A percentile compares a stretch with the other conserved stretches of the same genome.
phyloP scores from a whole-genome alignment of 2,329 filamentous ascomycete species.

The Parafenestella ontariensis region DNA sequence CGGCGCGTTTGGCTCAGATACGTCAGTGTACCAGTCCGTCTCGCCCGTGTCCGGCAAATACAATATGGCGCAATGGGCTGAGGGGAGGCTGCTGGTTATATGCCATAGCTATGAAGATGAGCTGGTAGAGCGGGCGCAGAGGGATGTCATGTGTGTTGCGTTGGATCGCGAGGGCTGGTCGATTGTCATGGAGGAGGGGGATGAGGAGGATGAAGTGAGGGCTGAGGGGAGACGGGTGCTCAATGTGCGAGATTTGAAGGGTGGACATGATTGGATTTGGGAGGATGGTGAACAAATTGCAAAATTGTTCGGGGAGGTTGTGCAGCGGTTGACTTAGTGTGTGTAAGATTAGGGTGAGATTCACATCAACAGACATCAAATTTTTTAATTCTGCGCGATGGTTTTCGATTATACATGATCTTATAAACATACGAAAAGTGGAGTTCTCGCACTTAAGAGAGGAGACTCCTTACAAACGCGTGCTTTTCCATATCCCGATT shows the following conservation, averaged over 20 bases:
- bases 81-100: slow-evolving; percentile 51
- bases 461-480: slow-evolving; percentile 16
- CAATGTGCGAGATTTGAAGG: slow-evolving; percentile 57
- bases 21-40: slow-evolving; percentile 37
- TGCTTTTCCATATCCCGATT: slow-evolving; percentile 26
- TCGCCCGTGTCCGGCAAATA: slow-evolving; percentile 62
- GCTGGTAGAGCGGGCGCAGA: slow-evolving; percentile 63
- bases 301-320: slow-evolving; percentile 43
- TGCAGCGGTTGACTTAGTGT: slow-evolving; percentile 20
- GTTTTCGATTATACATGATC: neutral
- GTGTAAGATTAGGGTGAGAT: neutral
- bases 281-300: slow-evolving; percentile 65
- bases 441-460: slow-evolving; percentile 18
- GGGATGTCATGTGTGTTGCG: slow-evolving; percentile 61
- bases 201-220: slow-evolving; percentile 34
- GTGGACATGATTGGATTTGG: slow-evolving; percentile 71
- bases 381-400: neutral
- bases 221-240: slow-evolving; percentile 40
- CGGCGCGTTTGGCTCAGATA: slow-evolving; percentile 65
- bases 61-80: slow-evolving; percentile 47
- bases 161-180: slow-evolving; percentile 55
- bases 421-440: slow-evolving; percentile 21
- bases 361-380: neutral
- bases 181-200: slow-evolving; percentile 34
- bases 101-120: slow-evolving; percentile 57